A percentile compares a stretch with the other conserved stretches of the same genome.
These are phyloP conservation scores for Scorias spongiosa DNA, from an alignment of 2,329 filamentous ascomycete species.

Conservation along the genomic window DNA sequence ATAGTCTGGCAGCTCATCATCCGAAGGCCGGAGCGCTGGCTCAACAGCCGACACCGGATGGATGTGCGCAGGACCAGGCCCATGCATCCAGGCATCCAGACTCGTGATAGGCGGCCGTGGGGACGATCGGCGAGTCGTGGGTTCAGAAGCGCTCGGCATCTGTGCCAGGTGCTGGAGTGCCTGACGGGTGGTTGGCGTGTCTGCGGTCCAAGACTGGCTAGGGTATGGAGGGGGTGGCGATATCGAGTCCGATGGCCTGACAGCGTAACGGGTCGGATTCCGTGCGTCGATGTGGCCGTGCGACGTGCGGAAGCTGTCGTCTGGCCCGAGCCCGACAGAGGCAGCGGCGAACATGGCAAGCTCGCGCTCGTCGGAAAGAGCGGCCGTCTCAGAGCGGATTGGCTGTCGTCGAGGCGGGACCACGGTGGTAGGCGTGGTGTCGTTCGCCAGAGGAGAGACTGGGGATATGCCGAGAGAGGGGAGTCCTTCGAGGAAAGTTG, in stretches of 20 bases:
- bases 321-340: neutral
- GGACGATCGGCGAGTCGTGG: neutral
- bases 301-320: neutral
- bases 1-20: conserved; percentile 31
- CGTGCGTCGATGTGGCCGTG: neutral
- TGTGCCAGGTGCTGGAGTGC: neutral
- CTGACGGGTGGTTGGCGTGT: neutral
- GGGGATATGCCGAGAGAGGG: neutral
- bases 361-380: neutral
- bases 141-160: neutral
- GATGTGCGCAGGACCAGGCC: neutral
- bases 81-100: neutral
- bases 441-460: neutral
- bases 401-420: neutral
- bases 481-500: neutral
- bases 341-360: neutral
- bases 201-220: neutral
- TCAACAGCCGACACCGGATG: neutral
- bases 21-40: neutral
- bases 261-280: neutral
- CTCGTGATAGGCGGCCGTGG: neutral
- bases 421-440: neutral
- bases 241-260: neutral
- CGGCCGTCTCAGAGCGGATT: neutral
- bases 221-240: neutral